phyloP scores from a whole-genome alignment of 2,329 filamentous ascomycete genomes.

The Tolypocladium nubicola region DNA sequence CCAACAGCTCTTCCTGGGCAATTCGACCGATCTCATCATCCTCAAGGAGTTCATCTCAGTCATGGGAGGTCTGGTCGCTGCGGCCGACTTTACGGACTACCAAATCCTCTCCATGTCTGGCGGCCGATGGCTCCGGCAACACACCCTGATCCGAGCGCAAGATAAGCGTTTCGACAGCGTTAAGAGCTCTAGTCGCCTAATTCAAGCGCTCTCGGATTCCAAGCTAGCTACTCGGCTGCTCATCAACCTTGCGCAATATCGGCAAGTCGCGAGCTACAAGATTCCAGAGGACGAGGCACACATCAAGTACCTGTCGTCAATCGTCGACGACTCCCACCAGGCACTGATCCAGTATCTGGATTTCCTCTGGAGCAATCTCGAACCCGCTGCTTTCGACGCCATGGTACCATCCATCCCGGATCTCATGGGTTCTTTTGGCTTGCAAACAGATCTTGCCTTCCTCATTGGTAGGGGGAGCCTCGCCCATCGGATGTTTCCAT shows the following conservation, averaged over 20 bases:
- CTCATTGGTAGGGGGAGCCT: constrained; percentile 70
- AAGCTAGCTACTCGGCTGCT: constrained; percentile 72
- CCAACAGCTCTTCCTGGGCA: constrained; percentile 69
- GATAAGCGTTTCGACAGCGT: constrained; percentile 72
- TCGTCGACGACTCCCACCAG: constrained; percentile 83
- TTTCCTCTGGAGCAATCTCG: constrained; percentile 70
- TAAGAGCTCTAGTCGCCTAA: constrained; percentile 66
- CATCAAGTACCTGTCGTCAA: constrained; percentile 78
- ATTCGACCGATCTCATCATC: constrained; percentile 84
- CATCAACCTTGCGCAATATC: constrained; percentile 84
- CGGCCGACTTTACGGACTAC: constrained; percentile 77
- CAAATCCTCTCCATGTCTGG: constrained; percentile 85
- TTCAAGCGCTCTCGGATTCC: constrained; percentile 68
- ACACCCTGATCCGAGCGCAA: constrained; percentile 68
- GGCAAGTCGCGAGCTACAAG: constrained; percentile 74
- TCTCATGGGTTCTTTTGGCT: constrained; percentile 66
- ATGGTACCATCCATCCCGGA: constrained; percentile 65
- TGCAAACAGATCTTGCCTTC: constrained; percentile 76
- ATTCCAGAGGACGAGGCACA: constrained; percentile 63
- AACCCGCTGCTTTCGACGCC: constrained; percentile 64
- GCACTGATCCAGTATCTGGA: constrained; percentile 84
- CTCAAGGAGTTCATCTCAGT: constrained; percentile 80
- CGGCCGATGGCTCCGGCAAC: constrained; percentile 65
- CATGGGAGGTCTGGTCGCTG: constrained; percentile 88
- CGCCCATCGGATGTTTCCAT: constrained; percentile 47